These are phyloP conservation scores for Chlorella sp. DNA, from an alignment of 139 green algal genomes.

Conservation along the genomic window DNA sequence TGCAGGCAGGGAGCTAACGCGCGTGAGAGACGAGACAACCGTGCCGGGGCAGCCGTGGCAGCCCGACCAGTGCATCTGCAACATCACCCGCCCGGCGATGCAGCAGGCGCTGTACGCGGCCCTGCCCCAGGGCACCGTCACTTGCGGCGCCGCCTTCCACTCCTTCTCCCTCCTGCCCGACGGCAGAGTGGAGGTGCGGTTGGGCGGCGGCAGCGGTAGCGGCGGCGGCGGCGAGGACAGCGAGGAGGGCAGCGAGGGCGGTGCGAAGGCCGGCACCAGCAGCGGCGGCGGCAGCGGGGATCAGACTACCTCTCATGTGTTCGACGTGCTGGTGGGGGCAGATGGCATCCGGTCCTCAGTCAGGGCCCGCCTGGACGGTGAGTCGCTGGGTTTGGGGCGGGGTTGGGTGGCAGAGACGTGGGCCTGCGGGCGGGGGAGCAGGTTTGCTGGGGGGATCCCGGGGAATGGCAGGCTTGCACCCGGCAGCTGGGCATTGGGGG, in stretches of 20 bases:
- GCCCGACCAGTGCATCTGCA: neutral
- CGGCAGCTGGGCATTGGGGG: too few relatives aligned
- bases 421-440: too few relatives aligned
- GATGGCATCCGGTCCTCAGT: conserved; percentile 9
- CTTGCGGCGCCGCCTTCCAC: neutral
- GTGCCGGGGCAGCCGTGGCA: neutral
- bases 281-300: too few relatives aligned
- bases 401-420: too few relatives aligned
- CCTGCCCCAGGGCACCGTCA: neutral
- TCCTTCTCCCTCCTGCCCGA: neutral
- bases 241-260: too few relatives aligned
- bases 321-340: neutral
- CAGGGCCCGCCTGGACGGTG: neutral
- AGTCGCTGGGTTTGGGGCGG: too few relatives aligned
- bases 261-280: too few relatives aligned
- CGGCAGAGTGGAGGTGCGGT: neutral
- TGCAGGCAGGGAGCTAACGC: neutral
- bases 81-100: neutral
- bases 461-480: too few relatives aligned
- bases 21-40: neutral
- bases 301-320: too few relatives aligned
- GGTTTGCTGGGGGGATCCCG: too few relatives aligned
- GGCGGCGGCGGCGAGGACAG: too few relatives aligned
- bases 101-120: neutral
- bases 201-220: too few relatives aligned